Evolutionary conservation across 148 eudicot genomes (phyloP).

Genomic region (Spergularia marina): DNA sequence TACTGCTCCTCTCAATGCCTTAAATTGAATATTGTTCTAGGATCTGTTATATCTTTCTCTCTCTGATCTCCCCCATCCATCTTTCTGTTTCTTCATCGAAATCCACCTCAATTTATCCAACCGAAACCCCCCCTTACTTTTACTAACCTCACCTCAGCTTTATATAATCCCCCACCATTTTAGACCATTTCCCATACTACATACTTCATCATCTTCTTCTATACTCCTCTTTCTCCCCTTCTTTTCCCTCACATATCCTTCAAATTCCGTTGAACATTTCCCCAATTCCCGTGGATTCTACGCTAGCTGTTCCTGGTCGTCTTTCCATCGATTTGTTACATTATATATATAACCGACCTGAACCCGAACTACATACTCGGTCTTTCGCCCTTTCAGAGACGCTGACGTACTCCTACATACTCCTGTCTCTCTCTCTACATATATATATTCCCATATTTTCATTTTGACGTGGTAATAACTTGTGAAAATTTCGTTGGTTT

Average conservation of each 20-base stretch:
- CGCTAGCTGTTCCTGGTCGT: neutral
- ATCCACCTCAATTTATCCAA: neutral
- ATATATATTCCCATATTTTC: neutral
- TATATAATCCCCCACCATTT: neutral
- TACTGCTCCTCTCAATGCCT: too few relatives aligned
- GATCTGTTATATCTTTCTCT: neutral
- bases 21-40: too few relatives aligned
- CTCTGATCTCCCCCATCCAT: neutral
- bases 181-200: neutral
- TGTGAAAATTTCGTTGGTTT: neutral
- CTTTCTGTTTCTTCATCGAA: neutral
- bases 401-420: too few relatives aligned
- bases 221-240: neutral
- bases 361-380: too few relatives aligned
- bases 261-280: slow-evolving; percentile 1
- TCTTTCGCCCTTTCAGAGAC: too few relatives aligned
- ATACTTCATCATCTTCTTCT: neutral
- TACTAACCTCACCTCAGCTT: too few relatives aligned
- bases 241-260: slow-evolving; percentile 3
- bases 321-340: neutral
- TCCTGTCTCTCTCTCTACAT: too few relatives aligned
- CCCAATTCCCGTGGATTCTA: neutral
- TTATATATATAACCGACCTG: too few relatives aligned
- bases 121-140: too few relatives aligned
- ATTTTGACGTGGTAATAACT: neutral